A percentile compares a stretch with the other conserved stretches of the same genome.
Evolutionary conservation across 2,329 filamentous ascomycete genomes (phyloP).

Genomic region (Setomelanomma holmii): DNA sequence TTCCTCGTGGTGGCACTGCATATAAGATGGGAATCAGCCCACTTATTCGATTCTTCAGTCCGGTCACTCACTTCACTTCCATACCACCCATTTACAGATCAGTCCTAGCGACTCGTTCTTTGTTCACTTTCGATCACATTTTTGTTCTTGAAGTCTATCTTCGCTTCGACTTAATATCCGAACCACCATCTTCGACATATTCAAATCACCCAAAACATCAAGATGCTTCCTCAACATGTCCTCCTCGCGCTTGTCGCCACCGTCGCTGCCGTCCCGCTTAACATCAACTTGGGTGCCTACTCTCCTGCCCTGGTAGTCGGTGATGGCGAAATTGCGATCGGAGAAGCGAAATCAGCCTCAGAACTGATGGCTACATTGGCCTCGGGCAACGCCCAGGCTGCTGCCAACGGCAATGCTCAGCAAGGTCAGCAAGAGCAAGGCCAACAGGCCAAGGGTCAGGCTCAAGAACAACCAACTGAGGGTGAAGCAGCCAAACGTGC

Average conservation of each 20-base stretch:
- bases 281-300: slow-evolving; percentile 62
- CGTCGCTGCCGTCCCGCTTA: slow-evolving; percentile 54
- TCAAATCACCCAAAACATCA: slow-evolving; percentile 29
- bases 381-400: slow-evolving; percentile 46
- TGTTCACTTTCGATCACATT: slow-evolving; percentile 27
- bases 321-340: slow-evolving; percentile 61
- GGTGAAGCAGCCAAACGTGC: slow-evolving; percentile 35
- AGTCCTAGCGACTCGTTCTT: slow-evolving; percentile 39
- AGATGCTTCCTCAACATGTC: slow-evolving; percentile 49
- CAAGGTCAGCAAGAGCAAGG: slow-evolving; percentile 27
- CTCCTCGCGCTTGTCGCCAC: slow-evolving; percentile 45
- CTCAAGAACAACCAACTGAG: slow-evolving; percentile 32
- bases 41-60: slow-evolving; percentile 44
- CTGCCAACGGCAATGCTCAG: slow-evolving; percentile 33
- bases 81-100: slow-evolving; percentile 31
- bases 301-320: slow-evolving; percentile 61
- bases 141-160: slow-evolving; percentile 19
- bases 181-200: background rate
- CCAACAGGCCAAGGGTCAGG: slow-evolving; percentile 22
- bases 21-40: slow-evolving; percentile 37
- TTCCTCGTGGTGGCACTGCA: slow-evolving; percentile 16
- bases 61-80: slow-evolving; percentile 49
- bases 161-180: slow-evolving; percentile 3
- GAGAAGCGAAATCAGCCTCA: slow-evolving; percentile 50
- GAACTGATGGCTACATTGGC: slow-evolving; percentile 55